Evolutionary conservation across 306 rosid genomes (phyloP).

Genomic region (Casuarina equisetifolia): DNA sequence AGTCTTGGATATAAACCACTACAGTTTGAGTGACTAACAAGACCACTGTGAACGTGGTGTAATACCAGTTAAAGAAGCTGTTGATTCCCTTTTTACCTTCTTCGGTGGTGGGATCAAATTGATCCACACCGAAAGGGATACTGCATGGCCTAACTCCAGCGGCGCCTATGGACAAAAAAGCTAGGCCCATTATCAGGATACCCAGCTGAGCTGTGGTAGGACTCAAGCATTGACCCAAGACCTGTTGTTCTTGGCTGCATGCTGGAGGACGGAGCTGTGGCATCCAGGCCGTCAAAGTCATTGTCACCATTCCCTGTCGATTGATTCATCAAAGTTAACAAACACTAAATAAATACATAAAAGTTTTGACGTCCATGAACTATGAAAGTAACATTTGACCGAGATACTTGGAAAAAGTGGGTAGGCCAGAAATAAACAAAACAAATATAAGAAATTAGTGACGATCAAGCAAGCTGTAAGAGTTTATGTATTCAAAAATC

Average conservation of each 20-base stretch:
- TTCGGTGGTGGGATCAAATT: constrained; percentile 60
- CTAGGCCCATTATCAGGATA: constrained; percentile 46
- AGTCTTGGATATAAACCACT: constrained; percentile 68
- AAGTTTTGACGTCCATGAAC: too few relatives aligned
- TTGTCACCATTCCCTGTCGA: constrained; percentile 64
- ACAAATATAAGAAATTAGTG: not conserved
- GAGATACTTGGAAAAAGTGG: not conserved
- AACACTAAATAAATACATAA: too few relatives aligned
- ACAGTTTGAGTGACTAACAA: constrained; percentile 48
- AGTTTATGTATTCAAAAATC: too few relatives aligned
- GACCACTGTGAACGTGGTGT: constrained; percentile 37
- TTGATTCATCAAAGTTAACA: too few relatives aligned
- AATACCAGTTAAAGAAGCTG: constrained; percentile 79
- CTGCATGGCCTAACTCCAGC: constrained; percentile 86
- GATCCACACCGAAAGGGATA: constrained; percentile 82
- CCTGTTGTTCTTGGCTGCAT: constrained; percentile 37
- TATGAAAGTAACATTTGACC: not conserved
- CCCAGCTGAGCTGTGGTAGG: constrained; percentile 41
- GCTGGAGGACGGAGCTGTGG: constrained; percentile 60
- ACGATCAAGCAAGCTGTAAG: not conserved
- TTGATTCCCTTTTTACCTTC: constrained; percentile 61
- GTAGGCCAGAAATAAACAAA: not conserved
- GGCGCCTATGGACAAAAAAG: constrained; percentile 51
- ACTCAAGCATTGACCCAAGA: constrained; percentile 40
- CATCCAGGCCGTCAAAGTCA: constrained; percentile 68